phyloP scores from a whole-genome alignment of 139 green algal genomes.

The Raphidocelis subcapitata region DNA sequence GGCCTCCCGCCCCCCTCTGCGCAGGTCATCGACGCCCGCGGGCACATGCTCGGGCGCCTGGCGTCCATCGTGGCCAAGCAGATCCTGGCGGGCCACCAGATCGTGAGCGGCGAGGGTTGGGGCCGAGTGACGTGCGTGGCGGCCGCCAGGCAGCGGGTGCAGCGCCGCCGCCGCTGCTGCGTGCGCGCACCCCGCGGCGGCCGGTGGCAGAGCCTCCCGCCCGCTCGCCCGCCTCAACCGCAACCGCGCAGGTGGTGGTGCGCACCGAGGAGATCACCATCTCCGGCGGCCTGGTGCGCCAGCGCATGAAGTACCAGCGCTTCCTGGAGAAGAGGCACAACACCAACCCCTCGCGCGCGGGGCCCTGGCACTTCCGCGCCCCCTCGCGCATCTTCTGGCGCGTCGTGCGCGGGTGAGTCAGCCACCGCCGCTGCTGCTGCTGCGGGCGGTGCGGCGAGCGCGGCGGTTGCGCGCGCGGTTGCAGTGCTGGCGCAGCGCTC shows the following conservation, averaged over 20 bases:
- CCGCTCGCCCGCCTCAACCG: too few relatives aligned
- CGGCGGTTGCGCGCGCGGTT: too few relatives aligned
- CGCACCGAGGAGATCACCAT: conserved; percentile 93
- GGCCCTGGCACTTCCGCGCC: conserved; percentile 93
- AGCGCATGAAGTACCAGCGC: conserved; percentile 96
- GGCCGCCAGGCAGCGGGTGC: background rate
- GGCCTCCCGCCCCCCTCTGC: background rate
- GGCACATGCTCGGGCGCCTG: conserved; percentile 97
- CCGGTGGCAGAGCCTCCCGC: background rate
- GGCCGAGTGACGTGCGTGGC: background rate
- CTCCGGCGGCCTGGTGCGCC: conserved; percentile 94
- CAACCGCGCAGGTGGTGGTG: conserved; percentile 80
- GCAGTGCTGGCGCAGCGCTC: background rate
- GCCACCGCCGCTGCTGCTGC: background rate
- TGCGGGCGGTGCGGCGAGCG: too few relatives aligned
- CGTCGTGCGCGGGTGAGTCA: conserved; percentile 83
- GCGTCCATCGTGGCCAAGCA: conserved; percentile 97
- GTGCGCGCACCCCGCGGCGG: background rate
- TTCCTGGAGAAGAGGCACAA: conserved; percentile 95
- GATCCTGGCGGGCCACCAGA: conserved; percentile 91
- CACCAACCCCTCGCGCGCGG: conserved; percentile 86
- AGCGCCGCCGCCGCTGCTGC: too few relatives aligned
- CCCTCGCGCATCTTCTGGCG: conserved; percentile 92
- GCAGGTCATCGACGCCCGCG: conserved; percentile 90
- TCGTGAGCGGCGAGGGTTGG: conserved; percentile 75